Base-by-base conservation (phyloP, 2,329 filamentous ascomycete genomes). In the Pseudogymnoascus sp. region DNA sequence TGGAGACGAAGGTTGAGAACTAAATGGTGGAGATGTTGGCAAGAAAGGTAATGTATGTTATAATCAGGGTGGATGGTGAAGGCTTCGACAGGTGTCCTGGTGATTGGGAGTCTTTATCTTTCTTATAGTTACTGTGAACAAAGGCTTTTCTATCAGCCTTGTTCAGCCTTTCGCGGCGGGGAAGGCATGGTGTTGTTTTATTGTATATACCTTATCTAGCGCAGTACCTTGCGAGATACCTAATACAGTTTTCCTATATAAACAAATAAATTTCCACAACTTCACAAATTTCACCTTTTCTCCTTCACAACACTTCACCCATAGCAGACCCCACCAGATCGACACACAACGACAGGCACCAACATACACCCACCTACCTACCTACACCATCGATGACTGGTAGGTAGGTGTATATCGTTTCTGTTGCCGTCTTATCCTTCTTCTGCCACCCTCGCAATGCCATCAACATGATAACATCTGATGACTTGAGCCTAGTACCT, bases 151-250 rank as follows among this genome's bases (percentile, higher is more conserved):
- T 43, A n/a, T 25, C 20, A 25, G 39, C 39, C 39, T 43, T 25
- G 38, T 41, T 25, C 39, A 25, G 5, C 14, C 20, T 7, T 25
- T 43, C 25, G 39, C 39, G 39, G 39, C 39, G n/a, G 8, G 39
- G 20, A 47, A 20, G 22, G 12, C 5, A 3, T 6, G 6, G 16
- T 34, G 7, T 18, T 32, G 12, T 32, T 32, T 54, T 54, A 54
- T 54, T 54, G 47, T 32, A 54, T 54, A 54, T 54, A 54, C 47
- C 47, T 54, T 54, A 34, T 54, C 9, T 54, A 34, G 47, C 47
- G 47, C 16, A 28, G 47, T 54, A 54, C n/a, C 47, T 54, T 54
- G 22, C 47, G 11, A 54, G 28, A 54, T 32, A 32, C 47, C 47
- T 54, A 54, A 54, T 54, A 54, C n/a, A 54, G 6, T 54, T 54